These are phyloP conservation scores for Phylloporus sp. DNA, from an alignment of 768 basidiomycete genomes.

Conservation along the genomic window DNA sequence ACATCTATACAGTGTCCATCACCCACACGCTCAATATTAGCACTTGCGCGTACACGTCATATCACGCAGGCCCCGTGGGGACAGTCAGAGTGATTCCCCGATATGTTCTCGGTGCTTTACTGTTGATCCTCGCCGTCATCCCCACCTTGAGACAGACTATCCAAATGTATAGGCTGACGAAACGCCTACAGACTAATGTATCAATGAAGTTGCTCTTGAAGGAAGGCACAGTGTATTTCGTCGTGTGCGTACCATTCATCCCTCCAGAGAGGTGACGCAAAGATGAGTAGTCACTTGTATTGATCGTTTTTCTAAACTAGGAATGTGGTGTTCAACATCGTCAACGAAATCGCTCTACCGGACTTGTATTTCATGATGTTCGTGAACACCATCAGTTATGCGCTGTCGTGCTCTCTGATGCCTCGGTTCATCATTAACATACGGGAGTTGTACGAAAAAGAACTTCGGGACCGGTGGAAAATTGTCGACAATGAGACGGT, in stretches of 20 bases:
- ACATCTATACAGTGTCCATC: not conserved
- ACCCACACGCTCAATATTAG: not conserved
- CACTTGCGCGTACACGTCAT: not conserved
- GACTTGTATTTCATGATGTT: not conserved
- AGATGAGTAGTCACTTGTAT: too few species aligned
- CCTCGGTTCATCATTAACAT: slow-evolving; percentile 10
- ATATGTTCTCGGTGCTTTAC: not conserved
- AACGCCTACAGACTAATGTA: not conserved
- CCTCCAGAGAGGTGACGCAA: not conserved
- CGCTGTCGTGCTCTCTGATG: not conserved
- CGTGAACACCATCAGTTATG: not conserved
- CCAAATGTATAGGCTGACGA: slow-evolving; percentile 1
- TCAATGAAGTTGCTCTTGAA: not conserved
- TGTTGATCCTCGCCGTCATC: not conserved
- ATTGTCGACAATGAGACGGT: too few species aligned
- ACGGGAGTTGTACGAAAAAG: not conserved
- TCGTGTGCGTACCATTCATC: slow-evolving; percentile 9
- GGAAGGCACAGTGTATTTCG: slow-evolving; percentile 7
- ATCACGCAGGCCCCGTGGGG: not conserved
- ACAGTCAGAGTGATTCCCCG: slow-evolving; percentile 1
- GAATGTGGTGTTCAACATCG: not conserved
- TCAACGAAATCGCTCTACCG: not conserved
- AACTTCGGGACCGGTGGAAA: not conserved
- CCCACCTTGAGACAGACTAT: not conserved
- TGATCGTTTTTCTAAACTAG: too few species aligned